Conservation (phyloP, 2,329 filamentous ascomycete genomes). For the Aspergillus spinulosporus region DNA sequence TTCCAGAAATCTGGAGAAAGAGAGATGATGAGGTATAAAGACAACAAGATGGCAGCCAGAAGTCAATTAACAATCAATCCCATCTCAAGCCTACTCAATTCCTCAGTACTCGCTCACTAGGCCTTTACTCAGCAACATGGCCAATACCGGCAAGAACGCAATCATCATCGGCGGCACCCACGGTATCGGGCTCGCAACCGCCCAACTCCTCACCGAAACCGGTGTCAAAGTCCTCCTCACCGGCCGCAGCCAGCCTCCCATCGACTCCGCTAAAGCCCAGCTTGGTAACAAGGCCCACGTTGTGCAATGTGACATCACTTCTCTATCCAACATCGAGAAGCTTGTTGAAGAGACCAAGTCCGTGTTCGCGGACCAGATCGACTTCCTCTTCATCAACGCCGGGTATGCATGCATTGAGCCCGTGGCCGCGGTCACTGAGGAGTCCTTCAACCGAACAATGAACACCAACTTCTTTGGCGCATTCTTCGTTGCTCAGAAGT, state of each 20-base stretch:
- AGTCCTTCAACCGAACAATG: conserved; percentile 11
- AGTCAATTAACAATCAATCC: background rate
- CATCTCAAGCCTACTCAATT: background rate
- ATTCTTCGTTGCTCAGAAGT: conserved; percentile 14
- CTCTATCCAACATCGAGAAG: background rate
- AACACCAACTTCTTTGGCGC: conserved; percentile 18
- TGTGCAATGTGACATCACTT: conserved; percentile 12
- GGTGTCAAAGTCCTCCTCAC: conserved; percentile 16
- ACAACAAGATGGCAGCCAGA: background rate
- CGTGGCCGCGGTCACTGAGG: conserved; percentile 8
- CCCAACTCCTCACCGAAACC: conserved; percentile 11
- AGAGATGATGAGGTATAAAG: background rate
- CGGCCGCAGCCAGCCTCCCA: conserved; percentile 13
- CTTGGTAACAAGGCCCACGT: conserved; percentile 8
- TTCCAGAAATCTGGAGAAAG: background rate
- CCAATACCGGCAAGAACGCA: conserved; percentile 6
- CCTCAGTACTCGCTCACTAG: background rate
- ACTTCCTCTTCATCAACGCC: conserved; percentile 17
- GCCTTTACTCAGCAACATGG: background rate
- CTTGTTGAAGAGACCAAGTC: background rate
- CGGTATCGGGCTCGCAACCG: conserved; percentile 18
- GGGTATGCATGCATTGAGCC: conserved; percentile 16
- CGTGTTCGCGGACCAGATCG: conserved; percentile 3
- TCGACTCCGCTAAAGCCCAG: conserved; percentile 2
- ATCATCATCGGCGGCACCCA: conserved; percentile 18